These are phyloP conservation scores for Malassezia brasiliensis DNA, from an alignment of 1,284 basidiomycete genomes.

Conservation along the genomic window DNA sequence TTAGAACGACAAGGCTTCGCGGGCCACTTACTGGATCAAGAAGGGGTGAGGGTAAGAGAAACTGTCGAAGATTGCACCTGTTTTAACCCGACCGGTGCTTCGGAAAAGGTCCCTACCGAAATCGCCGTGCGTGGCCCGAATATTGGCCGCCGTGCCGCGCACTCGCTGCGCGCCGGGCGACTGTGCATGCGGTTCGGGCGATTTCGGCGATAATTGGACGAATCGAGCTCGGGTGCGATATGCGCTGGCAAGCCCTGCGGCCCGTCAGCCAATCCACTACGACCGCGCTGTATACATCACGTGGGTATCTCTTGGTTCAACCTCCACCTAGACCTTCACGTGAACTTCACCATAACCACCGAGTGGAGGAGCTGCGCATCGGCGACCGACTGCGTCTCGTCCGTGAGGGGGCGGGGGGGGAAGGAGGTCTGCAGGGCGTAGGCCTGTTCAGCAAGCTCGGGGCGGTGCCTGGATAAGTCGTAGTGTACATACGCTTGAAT, in stretches of 20 bases:
- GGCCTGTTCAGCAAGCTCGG: conserved; percentile 31
- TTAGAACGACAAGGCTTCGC: background rate
- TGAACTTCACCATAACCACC: conserved; percentile 34
- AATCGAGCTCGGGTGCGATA: background rate
- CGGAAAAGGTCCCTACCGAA: background rate
- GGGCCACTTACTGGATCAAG: background rate
- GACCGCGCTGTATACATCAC: background rate
- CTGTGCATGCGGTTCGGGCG: background rate
- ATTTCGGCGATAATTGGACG: background rate
- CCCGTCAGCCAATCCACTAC: background rate
- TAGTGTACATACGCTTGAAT: conserved; percentile 69
- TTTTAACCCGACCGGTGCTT: background rate
- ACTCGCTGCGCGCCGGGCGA: background rate
- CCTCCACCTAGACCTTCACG: background rate
- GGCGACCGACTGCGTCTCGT: conserved; percentile 35
- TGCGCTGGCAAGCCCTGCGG: background rate
- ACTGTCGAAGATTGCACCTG: background rate
- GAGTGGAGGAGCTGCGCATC: conserved; percentile 40
- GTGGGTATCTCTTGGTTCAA: conserved; percentile 2
- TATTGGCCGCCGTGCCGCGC: conserved; percentile 1
- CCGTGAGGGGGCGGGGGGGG: conserved; percentile 41
- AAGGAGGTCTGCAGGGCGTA: conserved; percentile 41
- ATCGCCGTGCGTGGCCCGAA: background rate
- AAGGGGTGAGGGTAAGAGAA: conserved; percentile 2
- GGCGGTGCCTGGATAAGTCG: conserved; percentile 22